Percentiles rank a stretch among this genome's conserved stretches.
Evolutionary conservation across 169 alveolate species (phyloP).

Genomic region (Amoebophrya sp.): DNA sequence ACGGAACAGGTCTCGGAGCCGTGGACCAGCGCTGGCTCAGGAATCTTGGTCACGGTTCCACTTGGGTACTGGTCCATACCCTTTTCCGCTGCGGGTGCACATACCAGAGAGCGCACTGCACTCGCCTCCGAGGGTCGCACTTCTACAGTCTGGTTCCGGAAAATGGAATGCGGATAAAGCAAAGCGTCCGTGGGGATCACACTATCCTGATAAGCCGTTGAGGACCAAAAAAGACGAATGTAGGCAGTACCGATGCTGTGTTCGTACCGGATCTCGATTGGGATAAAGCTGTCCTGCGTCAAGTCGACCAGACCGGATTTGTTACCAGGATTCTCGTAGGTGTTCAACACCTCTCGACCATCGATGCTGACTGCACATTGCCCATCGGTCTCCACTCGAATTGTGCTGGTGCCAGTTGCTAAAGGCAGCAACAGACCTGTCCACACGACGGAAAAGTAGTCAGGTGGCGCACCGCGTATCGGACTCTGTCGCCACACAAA

Average conservation of each 20-base stretch:
- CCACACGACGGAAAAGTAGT: background rate
- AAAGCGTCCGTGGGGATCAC: background rate
- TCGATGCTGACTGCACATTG: background rate
- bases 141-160: background rate
- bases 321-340: background rate
- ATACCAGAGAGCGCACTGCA: background rate
- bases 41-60: too few species aligned
- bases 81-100: background rate
- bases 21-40: background rate
- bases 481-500: background rate
- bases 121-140: background rate
- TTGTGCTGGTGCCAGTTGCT: background rate
- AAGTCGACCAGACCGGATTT: background rate
- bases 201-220: background rate
- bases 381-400: constrained; percentile 1
- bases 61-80: too few species aligned
- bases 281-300: background rate
- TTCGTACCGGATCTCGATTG: background rate
- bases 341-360: background rate
- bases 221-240: background rate
- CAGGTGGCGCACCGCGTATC: background rate
- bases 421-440: background rate
- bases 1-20: background rate
- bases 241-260: background rate
- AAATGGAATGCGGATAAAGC: background rate